Evolutionary conservation across 345 rosid genomes (phyloP).

Genomic region (Dimocarpus longan): DNA sequence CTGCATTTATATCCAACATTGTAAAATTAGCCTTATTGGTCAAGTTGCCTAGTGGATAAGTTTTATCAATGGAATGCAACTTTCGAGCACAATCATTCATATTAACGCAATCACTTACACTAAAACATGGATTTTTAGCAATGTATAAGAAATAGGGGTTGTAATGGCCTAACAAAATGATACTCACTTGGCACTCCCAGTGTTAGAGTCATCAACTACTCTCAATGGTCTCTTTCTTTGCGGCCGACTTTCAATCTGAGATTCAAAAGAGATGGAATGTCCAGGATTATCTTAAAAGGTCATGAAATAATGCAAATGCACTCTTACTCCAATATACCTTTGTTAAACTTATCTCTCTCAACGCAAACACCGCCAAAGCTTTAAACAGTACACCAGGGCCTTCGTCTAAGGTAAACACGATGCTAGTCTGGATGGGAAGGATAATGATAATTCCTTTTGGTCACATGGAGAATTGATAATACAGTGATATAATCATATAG

Average conservation of each 20-base stretch:
- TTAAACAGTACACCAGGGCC: constrained; percentile 60
- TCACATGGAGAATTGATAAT: neutral
- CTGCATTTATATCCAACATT: neutral
- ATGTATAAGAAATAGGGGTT: neutral
- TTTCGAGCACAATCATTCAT: constrained; percentile 3
- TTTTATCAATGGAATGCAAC: neutral
- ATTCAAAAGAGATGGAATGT: neutral
- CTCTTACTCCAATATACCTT: constrained; percentile 35
- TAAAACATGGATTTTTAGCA: neutral
- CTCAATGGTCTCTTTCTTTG: constrained; percentile 53
- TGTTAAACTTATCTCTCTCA: constrained; percentile 50
- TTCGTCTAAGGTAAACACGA: constrained; percentile 55
- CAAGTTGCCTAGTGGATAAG: neutral
- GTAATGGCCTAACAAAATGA: neutral
- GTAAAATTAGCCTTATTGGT: neutral
- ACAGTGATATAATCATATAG: neutral
- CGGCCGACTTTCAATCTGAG: constrained; percentile 58
- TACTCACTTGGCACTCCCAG: constrained; percentile 54
- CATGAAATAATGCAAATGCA: neutral
- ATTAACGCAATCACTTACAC: neutral
- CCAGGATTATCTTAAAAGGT: neutral
- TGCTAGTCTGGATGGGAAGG: constrained; percentile 44
- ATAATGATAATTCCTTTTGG: neutral
- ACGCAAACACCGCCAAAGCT: constrained; percentile 59
- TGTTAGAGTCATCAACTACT: constrained; percentile 57